Evolutionary conservation across 805 yeast species (phyloP), one percentile per base, ranked within the genome.

Genomic region (Cyberlindnera meyerae): DNA sequence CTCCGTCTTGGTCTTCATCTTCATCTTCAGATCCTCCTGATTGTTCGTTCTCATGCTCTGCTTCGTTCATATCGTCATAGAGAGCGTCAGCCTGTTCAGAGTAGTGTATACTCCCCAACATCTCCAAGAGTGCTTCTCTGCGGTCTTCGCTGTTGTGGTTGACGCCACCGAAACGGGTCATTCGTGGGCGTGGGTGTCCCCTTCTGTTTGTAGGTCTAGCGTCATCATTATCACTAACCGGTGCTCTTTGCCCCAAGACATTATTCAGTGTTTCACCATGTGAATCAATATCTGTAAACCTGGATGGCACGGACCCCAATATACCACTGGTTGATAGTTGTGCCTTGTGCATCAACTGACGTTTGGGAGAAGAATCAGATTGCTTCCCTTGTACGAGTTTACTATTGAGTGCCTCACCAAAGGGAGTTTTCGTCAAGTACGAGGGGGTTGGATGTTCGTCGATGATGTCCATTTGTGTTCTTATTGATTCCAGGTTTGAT

Each of bases 301-400:
- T 39, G 1, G 45, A 39, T 1, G 54, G 54, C 42, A 45, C 39
- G 5, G 39, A 34, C 2, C 54, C 54, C 46, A 49, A 25, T 3
- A 49, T 30, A 6, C 54, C 52, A 12, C 36, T 21, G 1, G 43
- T 31, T 9, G 48, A 32, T 4, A 49, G 40, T 16, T 38, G 33
- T 8, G 43, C 31, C 4, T 37, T 15, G 11, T 29, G 33, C 11
- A 47, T 21, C 14, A 34, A 18, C 11, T 40, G 42, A n/a, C 34
- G 39, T 4, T 8, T 22, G 5, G 28, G 18, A 1, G 36, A n/a
- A 4, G 21, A n/a, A n/a, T n/a, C 6, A 2, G 45, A 40, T 11
- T 27, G 30, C 2, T n/a, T 24, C n/a, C n/a, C n/a, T n/a, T n/a
- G n/a, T n/a, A n/a, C n/a, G 11, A 47, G 27, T 21, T 35, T 35